Evolutionary conservation across 192 early-diverging fungal species (phyloP).

Genomic region (Irineochytrium annulatum): DNA sequence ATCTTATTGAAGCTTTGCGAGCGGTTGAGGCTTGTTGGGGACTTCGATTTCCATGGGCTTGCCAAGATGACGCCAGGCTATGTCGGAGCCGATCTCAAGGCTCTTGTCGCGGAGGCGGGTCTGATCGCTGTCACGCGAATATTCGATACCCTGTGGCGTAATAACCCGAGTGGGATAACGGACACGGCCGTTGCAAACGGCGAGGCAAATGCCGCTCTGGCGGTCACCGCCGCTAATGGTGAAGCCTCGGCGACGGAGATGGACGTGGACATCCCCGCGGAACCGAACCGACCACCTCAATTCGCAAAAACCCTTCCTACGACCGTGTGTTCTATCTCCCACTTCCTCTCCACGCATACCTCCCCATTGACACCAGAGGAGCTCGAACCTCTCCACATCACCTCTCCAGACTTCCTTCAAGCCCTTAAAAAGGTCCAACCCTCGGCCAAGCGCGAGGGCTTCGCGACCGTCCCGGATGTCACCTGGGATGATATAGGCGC

Average conservation of each 20-base stretch:
- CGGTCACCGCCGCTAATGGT: background rate
- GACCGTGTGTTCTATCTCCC: slow-evolving; percentile 54
- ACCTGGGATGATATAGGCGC: slow-evolving; percentile 97
- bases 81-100: slow-evolving; percentile 95
- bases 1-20: slow-evolving; percentile 74
- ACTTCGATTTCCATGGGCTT: slow-evolving; percentile 75
- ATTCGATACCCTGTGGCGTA: slow-evolving; percentile 33
- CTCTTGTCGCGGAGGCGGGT: slow-evolving; percentile 84
- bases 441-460: slow-evolving; percentile 95
- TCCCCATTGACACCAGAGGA: slow-evolving; percentile 74
- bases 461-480: slow-evolving; percentile 95
- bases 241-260: slow-evolving; percentile 31
- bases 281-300: background rate
- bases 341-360: slow-evolving; percentile 67
- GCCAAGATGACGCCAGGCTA: slow-evolving; percentile 94
- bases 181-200: background rate
- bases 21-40: slow-evolving; percentile 74
- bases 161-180: too few relatives aligned
- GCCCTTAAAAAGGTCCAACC: slow-evolving; percentile 92
- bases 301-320: slow-evolving; percentile 22
- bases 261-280: slow-evolving; percentile 5
- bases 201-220: background rate
- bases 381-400: slow-evolving; percentile 79
- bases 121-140: slow-evolving; percentile 86
- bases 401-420: slow-evolving; percentile 76